Conservation (phyloP, 1,284 basidiomycete genomes). For the Leccinum huronense region DNA sequence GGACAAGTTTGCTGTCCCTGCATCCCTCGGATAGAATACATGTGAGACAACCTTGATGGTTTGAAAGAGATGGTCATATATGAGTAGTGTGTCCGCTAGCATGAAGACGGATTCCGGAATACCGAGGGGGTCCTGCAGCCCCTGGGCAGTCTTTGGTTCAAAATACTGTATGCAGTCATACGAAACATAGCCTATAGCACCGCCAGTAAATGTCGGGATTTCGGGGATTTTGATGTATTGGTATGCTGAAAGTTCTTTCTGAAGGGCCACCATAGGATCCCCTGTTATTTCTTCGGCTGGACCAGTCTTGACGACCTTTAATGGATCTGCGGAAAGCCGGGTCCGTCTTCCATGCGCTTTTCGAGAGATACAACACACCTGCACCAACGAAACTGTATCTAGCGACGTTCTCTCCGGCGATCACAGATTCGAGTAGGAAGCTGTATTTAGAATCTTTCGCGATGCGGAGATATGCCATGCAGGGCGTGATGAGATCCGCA, state of each 20-base stretch:
- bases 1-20: conserved; percentile 61
- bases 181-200: conserved; percentile 95
- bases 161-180: conserved; percentile 98
- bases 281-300: conserved; percentile 80
- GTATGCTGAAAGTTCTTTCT: conserved; percentile 85
- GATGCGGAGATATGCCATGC: conserved; percentile 93
- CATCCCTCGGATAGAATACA: conserved; percentile 78
- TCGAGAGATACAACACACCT: conserved; percentile 52
- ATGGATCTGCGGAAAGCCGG: conserved; percentile 64
- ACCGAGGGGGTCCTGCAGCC: conserved; percentile 71
- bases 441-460: conserved; percentile 91
- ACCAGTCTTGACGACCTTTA: conserved; percentile 90
- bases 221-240: conserved; percentile 90
- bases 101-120: conserved; percentile 98
- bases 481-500: conserved; percentile 95
- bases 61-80: conserved; percentile 98
- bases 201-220: conserved; percentile 94
- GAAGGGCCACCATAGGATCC: conserved; percentile 84
- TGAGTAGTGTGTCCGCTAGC: conserved; percentile 91
- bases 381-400: conserved; percentile 97
- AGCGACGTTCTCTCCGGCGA: conserved; percentile 87
- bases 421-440: conserved; percentile 90
- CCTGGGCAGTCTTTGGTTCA: conserved; percentile 85
- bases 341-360: background rate
- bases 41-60: conserved; percentile 95